Percentiles rank a stretch among this genome's conserved stretches.
These are phyloP conservation scores for Ilex aquifolium DNA, from an alignment of 257 asterid species.

Conservation along the genomic window DNA sequence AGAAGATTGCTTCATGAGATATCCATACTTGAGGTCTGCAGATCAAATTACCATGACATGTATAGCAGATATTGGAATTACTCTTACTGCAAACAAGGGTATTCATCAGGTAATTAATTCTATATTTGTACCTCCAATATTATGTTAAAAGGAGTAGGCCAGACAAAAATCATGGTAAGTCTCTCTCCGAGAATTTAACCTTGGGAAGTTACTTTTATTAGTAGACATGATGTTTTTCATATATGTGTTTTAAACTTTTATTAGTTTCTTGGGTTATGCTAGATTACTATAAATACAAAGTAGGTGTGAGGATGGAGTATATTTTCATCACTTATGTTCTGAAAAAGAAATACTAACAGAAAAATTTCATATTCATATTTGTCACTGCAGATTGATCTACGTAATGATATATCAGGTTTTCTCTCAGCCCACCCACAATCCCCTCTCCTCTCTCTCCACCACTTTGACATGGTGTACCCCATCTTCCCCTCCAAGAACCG, in stretches of 20 bases:
- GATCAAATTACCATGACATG: constrained; percentile 50
- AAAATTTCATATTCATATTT: not conserved
- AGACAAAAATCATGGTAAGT: too few relatives aligned
- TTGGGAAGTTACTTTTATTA: too few relatives aligned
- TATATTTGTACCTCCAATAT: too few relatives aligned
- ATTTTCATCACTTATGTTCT: too few relatives aligned
- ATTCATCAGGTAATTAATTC: constrained; percentile 48
- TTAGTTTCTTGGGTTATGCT: not conserved
- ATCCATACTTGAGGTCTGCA: constrained; percentile 33
- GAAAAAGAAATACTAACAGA: too few relatives aligned
- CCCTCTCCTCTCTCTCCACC: not conserved
- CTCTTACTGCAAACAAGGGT: constrained; percentile 49
- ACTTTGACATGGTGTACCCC: not conserved
- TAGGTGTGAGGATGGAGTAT: too few relatives aligned
- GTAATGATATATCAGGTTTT: constrained; percentile 29
- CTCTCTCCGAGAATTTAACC: too few relatives aligned
- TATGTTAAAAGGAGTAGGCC: too few relatives aligned
- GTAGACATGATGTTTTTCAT: too few relatives aligned
- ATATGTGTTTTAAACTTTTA: too few relatives aligned
- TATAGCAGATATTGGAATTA: constrained; percentile 54
- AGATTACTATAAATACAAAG: too few relatives aligned
- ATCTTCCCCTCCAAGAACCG: not conserved
- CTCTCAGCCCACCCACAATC: constrained; percentile 24
- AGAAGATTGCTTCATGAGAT: constrained; percentile 44
- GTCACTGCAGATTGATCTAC: constrained; percentile 44